phyloP scores from a whole-genome alignment of 148 eudicot genomes.

The Salicornia ramosissima region DNA sequence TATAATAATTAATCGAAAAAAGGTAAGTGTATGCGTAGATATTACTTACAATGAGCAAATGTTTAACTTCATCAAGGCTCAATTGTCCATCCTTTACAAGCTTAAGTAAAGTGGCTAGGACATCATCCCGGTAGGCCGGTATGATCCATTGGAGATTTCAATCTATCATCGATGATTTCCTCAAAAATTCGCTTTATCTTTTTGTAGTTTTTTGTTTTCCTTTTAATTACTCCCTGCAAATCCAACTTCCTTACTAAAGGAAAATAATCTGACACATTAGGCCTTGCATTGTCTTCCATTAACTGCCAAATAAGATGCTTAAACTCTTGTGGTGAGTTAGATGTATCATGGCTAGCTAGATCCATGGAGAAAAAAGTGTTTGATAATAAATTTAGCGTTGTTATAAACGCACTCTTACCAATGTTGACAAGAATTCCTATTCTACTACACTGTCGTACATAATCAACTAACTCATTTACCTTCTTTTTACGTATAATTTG shows the following conservation, averaged over 20 bases:
- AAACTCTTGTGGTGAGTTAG: slow-evolving; percentile 18
- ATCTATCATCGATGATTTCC: slow-evolving; percentile 16
- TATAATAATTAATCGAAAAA: no score
- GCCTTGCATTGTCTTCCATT: slow-evolving; percentile 3
- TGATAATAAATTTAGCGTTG: slow-evolving; percentile 22
- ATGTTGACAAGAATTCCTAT: no score
- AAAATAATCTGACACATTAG: slow-evolving; percentile 23
- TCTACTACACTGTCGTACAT: no score
- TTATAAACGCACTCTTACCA: no score
- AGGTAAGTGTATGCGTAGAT: no score
- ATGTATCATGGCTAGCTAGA: slow-evolving; percentile 15
- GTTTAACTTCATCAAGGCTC: slow-evolving; percentile 29
- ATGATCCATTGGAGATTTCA: neutral
- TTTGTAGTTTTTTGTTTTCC: neutral
- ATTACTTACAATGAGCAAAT: slow-evolving; percentile 25
- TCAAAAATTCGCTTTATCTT: slow-evolving; percentile 17
- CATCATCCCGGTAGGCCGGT: slow-evolving; percentile 21
- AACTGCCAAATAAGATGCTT: slow-evolving; percentile 13
- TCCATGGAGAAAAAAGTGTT: slow-evolving; percentile 31
- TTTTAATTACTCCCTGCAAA: slow-evolving; percentile 22
- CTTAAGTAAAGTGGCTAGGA: slow-evolving; percentile 20
- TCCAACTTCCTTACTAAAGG: slow-evolving; percentile 15
- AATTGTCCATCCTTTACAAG: slow-evolving; percentile 16
- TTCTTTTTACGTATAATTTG: slow-evolving; percentile 22
- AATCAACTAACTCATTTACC: slow-evolving; percentile 22